Evolutionary conservation across 257 asterid species (phyloP), one percentile per base, ranked within the genome.

Genomic region (Solanum appendiculatum): DNA sequence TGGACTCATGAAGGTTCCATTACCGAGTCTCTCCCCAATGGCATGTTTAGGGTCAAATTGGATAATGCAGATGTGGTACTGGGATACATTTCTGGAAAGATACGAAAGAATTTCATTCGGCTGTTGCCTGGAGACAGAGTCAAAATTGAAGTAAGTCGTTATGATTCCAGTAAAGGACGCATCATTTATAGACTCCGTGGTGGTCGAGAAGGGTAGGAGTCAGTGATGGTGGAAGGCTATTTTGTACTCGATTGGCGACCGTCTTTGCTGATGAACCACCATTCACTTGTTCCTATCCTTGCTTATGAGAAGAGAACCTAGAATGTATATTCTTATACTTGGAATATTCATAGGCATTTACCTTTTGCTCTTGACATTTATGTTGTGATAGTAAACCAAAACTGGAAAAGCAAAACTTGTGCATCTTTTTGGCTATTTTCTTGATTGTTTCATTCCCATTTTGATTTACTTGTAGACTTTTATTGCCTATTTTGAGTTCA

Each of bases 81-180:
- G 69, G 90, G 90, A 69, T 86, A 86, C 85, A 85, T 89, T 89
- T 89, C 89, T n/a, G 87, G 87, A 6, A 89, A 89, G 80, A 86
- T 86, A 39, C 75, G 91, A 68, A 85, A 66, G 40, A 88, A 54
- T 68, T 88, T 88, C 78, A 88, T 88, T 42, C 78, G 86, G 56
- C n/a, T 88, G 27, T 48, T 88, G 25, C 87, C 87, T 1, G 86
- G 88, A 51, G 88, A 85, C 77, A 68, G 90, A 78, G 86, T 88
- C 36, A 78, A 82, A 68, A 29, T 88, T 39, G 83, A 88, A 69
- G 86, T 77, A 51, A 78, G 78, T 73, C 87, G 88, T 10, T 88
- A 81, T 74, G 90, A 88, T 86, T 88, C 90, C 46, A 88, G 70
- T 40, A 58, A 70, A 42, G 88, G 86, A 31, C 85, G 87, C 44